phyloP scores from a whole-genome alignment of 495 filamentous ascomycete genomes.

The Penicillium antarcticum region DNA sequence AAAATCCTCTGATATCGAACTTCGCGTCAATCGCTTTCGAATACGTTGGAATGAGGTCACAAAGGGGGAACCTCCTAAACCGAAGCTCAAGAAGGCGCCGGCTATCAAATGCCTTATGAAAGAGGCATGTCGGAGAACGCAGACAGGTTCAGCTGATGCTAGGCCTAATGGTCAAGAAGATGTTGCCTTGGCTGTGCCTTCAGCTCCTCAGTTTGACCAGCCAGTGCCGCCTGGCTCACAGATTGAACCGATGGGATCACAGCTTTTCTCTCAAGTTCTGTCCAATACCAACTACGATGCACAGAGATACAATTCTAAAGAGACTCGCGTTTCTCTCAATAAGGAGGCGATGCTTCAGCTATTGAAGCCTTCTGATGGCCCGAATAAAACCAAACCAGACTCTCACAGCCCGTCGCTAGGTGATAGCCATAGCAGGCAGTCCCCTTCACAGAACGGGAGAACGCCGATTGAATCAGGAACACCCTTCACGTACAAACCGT shows the following conservation, averaged over 20 bases:
- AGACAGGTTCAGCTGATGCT: not conserved
- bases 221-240: not conserved
- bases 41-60: conserved; percentile 25
- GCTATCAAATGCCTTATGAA: conserved; percentile 16
- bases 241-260: not conserved
- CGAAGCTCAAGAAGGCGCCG: conserved; percentile 16
- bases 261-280: conserved; percentile 14
- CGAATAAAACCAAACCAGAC: no score
- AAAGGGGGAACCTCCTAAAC: conserved; percentile 18
- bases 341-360: not conserved
- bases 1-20: conserved; percentile 21
- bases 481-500: not conserved
- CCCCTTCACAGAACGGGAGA: not conserved
- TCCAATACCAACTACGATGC: not conserved
- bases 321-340: not conserved
- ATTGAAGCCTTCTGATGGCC: not conserved
- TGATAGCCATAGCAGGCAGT: not conserved
- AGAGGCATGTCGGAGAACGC: conserved; percentile 2
- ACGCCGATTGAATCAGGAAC: not conserved
- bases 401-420: not conserved
- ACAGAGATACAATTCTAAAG: not conserved
- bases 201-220: not conserved
- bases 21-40: conserved; percentile 36
- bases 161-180: not conserved
- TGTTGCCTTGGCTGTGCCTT: not conserved